Evolutionary conservation across 148 eudicot genomes (phyloP).

Genomic region (Persicaria maculosa): DNA sequence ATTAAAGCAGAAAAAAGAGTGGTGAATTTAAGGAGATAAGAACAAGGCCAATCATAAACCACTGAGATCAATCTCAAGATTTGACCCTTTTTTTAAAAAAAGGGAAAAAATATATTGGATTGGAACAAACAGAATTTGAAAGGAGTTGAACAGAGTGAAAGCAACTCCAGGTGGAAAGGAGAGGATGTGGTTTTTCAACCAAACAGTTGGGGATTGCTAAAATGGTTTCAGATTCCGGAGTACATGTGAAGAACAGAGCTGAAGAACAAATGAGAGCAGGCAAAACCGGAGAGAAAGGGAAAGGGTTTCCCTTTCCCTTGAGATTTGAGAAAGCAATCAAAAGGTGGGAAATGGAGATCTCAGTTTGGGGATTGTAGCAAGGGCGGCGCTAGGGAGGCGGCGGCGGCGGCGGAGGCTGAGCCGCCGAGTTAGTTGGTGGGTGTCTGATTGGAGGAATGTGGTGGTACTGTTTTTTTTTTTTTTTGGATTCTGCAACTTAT

Average conservation of each 20-base stretch:
- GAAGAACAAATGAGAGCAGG: background rate
- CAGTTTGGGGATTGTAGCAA: background rate
- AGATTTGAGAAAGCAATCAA: slow-evolving; percentile 2
- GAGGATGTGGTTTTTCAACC: background rate
- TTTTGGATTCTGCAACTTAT: slow-evolving; percentile 14
- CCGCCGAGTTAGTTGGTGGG: slow-evolving; percentile 10
- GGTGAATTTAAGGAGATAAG: slow-evolving; percentile 5
- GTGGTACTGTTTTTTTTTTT: background rate
- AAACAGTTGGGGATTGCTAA: background rate
- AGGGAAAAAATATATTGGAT: background rate
- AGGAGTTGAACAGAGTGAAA: too few relatives aligned
- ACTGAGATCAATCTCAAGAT: slow-evolving; percentile 8
- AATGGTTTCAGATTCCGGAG: background rate
- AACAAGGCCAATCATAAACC: slow-evolving; percentile 1
- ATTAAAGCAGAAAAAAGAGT: background rate
- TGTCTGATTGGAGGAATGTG: slow-evolving; percentile 8
- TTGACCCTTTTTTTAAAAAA: background rate
- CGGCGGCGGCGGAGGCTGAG: slow-evolving; percentile 3
- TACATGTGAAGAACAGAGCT: background rate
- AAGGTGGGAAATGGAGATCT: background rate
- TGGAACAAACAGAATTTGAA: background rate
- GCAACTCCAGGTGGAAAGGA: too few relatives aligned
- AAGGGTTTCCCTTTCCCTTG: slow-evolving; percentile 1
- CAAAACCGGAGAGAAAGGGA: background rate
- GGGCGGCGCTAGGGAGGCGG: background rate